Percentiles rank a stretch among this genome's conserved stretches.
These are phyloP conservation scores for Rhodotorula taiwanensis DNA, from an alignment of 768 basidiomycete genomes.

Conservation along the genomic window DNA sequence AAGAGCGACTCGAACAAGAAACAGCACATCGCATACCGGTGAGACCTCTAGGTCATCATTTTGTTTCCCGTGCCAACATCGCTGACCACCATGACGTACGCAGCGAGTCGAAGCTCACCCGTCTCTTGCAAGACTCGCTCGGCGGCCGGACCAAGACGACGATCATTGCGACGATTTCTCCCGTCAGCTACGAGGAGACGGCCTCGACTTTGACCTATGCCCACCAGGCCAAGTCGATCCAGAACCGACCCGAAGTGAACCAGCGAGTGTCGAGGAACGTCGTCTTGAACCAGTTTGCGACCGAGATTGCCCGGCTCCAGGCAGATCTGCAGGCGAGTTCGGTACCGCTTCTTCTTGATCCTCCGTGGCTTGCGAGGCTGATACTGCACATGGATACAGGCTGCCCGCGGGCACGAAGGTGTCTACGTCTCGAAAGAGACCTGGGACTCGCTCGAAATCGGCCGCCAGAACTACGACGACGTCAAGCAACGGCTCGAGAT, in stretches of 20 bases:
- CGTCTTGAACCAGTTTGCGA: slow-evolving; percentile 84
- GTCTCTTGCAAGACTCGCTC: slow-evolving; percentile 95
- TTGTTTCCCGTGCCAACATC: no score
- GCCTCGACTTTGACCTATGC: slow-evolving; percentile 91
- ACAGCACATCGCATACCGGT: slow-evolving; percentile 91
- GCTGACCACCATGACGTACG: not conserved
- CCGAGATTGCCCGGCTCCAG: slow-evolving; percentile 87
- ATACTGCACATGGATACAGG: slow-evolving; percentile 42
- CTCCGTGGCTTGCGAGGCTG: not conserved
- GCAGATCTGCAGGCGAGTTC: slow-evolving; percentile 59
- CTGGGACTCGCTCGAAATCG: slow-evolving; percentile 71
- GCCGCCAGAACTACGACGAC: slow-evolving; percentile 70
- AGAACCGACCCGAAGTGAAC: slow-evolving; percentile 90
- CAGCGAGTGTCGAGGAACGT: slow-evolving; percentile 87
- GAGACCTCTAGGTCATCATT: no score
- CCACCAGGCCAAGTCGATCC: slow-evolving; percentile 85
- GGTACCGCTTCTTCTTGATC: no score
- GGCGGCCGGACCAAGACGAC: slow-evolving; percentile 96
- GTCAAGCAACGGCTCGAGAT: slow-evolving; percentile 74
- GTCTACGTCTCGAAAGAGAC: slow-evolving; percentile 87
- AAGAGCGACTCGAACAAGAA: slow-evolving; percentile 22
- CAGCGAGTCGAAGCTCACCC: slow-evolving; percentile 94
- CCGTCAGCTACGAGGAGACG: slow-evolving; percentile 94
- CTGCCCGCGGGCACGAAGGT: slow-evolving; percentile 91
- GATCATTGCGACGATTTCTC: slow-evolving; percentile 93